Conservation (phyloP, 495 filamentous ascomycete genomes). For the Penicillium mononematosum region DNA sequence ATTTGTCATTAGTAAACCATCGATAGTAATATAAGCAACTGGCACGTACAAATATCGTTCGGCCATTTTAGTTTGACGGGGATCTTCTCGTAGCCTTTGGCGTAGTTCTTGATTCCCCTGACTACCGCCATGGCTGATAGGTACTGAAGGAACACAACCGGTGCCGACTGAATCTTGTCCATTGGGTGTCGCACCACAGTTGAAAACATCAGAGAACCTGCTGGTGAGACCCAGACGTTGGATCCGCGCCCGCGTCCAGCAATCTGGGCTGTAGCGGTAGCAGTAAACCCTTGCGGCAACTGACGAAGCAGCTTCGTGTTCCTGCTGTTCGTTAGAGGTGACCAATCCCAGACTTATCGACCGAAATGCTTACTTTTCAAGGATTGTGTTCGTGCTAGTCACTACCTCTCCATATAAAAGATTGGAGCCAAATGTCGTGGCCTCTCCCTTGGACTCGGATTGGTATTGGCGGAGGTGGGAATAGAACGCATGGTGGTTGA, state of each 20-base stretch:
- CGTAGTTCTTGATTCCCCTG: conserved; percentile 80
- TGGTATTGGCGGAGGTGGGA: conserved; percentile 68
- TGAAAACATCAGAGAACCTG: conserved; percentile 82
- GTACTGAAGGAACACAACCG: conserved; percentile 94
- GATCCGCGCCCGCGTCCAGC: conserved; percentile 87
- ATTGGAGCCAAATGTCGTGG: conserved; percentile 68
- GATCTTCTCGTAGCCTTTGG: conserved; percentile 64
- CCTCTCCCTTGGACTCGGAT: conserved; percentile 49
- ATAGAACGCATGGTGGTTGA: conserved; percentile 82
- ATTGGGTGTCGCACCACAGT: conserved; percentile 80
- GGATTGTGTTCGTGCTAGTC: conserved; percentile 91
- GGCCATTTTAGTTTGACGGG: conserved; percentile 95
- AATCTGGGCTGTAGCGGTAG: conserved; percentile 88
- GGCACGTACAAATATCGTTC: conserved; percentile 75
- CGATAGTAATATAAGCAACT: neutral
- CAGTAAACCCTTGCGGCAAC: conserved; percentile 79
- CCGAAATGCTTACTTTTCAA: conserved; percentile 69
- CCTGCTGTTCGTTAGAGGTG: conserved; percentile 40
- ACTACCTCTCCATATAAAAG: conserved; percentile 89
- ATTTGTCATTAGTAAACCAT: neutral
- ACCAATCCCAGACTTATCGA: neutral
- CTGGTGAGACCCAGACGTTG: conserved; percentile 94
- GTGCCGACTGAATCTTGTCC: conserved; percentile 65
- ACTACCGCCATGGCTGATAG: conserved; percentile 88
- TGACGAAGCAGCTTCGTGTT: conserved; percentile 74